Conservation (phyloP, 305 asterid species). For the Fraxinus velutina region DNA sequence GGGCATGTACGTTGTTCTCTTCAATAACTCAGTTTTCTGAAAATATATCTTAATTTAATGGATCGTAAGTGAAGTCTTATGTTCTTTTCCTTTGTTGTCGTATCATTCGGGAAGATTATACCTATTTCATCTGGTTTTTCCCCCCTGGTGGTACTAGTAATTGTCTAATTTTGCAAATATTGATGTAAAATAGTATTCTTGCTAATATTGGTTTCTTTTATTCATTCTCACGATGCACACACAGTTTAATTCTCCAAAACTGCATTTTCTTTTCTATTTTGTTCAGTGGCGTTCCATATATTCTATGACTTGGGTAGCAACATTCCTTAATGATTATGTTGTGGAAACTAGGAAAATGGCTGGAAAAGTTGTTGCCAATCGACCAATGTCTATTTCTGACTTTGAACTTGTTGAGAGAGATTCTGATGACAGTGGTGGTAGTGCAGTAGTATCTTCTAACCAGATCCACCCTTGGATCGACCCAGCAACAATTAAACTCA, state of each 20-base stretch:
- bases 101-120: background rate
- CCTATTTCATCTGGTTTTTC: background rate
- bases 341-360: conserved; percentile 49
- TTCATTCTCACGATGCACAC: conserved; percentile 9
- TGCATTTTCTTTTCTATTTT: background rate
- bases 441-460: conserved; percentile 39
- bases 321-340: conserved; percentile 7
- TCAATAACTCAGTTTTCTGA: background rate
- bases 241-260: background rate
- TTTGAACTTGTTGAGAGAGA: conserved; percentile 75
- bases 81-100: background rate
- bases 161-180: background rate
- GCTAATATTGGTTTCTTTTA: background rate
- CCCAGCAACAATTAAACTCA: conserved; percentile 60
- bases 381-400: conserved; percentile 50
- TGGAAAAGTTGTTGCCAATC: conserved; percentile 46
- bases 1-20: background rate
- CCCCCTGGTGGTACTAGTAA: background rate
- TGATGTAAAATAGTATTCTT: background rate
- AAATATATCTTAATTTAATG: background rate
- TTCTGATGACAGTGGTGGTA: conserved; percentile 33
- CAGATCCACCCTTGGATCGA: conserved; percentile 63
- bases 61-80: background rate
- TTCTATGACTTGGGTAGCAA: conserved; percentile 12
- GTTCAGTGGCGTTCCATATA: background rate